These are phyloP conservation scores for Trebouxia sp. DNA, from an alignment of 139 green algal species.

Conservation along the genomic window DNA sequence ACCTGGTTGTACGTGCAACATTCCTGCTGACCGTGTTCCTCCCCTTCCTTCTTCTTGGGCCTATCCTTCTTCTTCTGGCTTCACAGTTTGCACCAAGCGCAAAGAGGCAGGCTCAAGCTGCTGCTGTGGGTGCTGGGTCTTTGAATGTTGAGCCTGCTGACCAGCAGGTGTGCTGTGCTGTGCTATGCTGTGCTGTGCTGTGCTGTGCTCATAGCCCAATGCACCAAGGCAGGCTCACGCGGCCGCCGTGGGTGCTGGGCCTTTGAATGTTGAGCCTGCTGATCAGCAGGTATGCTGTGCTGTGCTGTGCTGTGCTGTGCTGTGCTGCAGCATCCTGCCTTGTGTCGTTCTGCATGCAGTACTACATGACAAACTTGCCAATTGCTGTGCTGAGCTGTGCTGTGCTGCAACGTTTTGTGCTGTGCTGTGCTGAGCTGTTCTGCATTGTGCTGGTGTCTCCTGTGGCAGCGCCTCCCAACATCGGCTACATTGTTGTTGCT, in stretches of 20 bases:
- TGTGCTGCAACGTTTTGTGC: not conserved
- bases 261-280: not conserved
- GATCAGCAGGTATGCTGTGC: not conserved
- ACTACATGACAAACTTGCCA: too few relatives aligned
- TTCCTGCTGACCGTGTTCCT: conserved; percentile 65
- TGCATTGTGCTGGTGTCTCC: not conserved
- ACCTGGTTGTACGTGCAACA: conserved; percentile 43
- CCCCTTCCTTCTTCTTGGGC: conserved; percentile 67
- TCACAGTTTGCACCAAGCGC: not conserved
- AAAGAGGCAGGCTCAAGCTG: not conserved
- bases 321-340: not conserved
- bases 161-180: not conserved
- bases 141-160: not conserved
- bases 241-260: not conserved
- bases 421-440: not conserved
- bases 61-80: conserved; percentile 59
- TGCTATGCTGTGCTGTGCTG: not conserved
- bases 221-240: not conserved
- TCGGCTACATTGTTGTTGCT: too few relatives aligned
- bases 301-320: not conserved
- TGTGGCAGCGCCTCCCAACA: too few relatives aligned
- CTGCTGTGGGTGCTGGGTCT: not conserved
- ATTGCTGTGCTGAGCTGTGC: not conserved
- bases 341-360: too few relatives aligned
- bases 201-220: too few relatives aligned